Percentiles rank a stretch among this genome's conserved stretches.
These are phyloP conservation scores for Ustilago crameri DNA, from an alignment of 1,284 basidiomycete species.

Conservation along the genomic window DNA sequence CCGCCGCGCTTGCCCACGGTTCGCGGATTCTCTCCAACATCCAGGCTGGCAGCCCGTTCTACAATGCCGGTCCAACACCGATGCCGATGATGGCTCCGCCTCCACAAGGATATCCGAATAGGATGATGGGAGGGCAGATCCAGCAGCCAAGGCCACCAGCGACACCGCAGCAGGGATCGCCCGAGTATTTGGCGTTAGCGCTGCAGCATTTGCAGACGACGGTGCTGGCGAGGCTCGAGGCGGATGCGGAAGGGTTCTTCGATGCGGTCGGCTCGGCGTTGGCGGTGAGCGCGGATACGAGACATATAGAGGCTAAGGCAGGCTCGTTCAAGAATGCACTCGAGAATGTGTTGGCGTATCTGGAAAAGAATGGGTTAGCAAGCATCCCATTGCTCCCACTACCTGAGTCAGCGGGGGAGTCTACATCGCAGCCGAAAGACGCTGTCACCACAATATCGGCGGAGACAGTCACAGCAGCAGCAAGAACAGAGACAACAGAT, in stretches of 20 bases:
- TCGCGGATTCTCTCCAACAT: slow-evolving; percentile 24
- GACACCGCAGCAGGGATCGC: slow-evolving; percentile 25
- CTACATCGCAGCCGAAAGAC: neutral
- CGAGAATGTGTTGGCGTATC: slow-evolving; percentile 2
- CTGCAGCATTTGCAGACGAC: slow-evolving; percentile 20
- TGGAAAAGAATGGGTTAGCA: slow-evolving; percentile 42
- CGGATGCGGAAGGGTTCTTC: slow-evolving; percentile 34
- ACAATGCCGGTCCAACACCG: neutral
- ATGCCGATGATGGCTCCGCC: slow-evolving; percentile 12
- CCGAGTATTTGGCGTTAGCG: slow-evolving; percentile 15
- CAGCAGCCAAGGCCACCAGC: neutral
- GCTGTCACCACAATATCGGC: neutral
- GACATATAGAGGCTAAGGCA: slow-evolving; percentile 11
- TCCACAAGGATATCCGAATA: neutral
- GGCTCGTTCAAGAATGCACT: slow-evolving; percentile 11
- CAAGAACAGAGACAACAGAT: neutral
- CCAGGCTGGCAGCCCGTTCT: slow-evolving; percentile 18
- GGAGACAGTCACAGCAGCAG: neutral
- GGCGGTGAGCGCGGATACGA: slow-evolving; percentile 7
- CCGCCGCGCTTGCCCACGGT: slow-evolving; percentile 33
- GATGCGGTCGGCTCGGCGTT: slow-evolving; percentile 25
- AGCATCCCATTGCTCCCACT: slow-evolving; percentile 17
- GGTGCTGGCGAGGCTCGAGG: slow-evolving; percentile 25
- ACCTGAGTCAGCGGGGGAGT: neutral
- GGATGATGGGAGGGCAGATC: neutral